Base-by-base conservation (phyloP, 1,284 basidiomycete genomes). In the Caloboletus inedulis region DNA sequence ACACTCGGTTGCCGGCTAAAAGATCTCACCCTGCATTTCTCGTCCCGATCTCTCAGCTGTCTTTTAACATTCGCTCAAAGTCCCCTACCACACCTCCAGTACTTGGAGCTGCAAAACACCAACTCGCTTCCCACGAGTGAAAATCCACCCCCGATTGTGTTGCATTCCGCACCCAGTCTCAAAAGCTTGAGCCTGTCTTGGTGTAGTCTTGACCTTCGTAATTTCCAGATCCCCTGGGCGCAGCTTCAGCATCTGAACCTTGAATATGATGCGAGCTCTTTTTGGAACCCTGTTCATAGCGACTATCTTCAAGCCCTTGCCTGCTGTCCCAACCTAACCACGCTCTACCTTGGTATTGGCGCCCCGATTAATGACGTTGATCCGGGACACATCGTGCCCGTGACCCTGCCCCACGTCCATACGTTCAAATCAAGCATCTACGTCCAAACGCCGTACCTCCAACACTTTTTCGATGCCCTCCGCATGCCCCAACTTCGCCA, bases 61-160 rank as follows among this genome's bases (percentile, higher is more conserved):
- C 59, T 71, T 6, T 50, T 65, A 41, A 70, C 69, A 0, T 69
- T 71, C 21, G 58, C 68, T 0, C 68, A 68, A 31, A 55, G 35
- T n/a, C 49, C 58, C 14, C 47, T 67, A 0, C 69, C 69, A 1
- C 45, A 48, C 33, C 58, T 68, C 35, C 37, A 61, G 5, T 64
- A 51, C 48, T 47, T 68, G 48, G 68, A 71, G n/a, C 30, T 68
- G 0, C 57, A 56, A n/a, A 69, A 57, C 42, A 56, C 56, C 47
- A 68, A 65, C n/a, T 16, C 57, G 0, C 61, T 71, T 4, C 63
- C 64, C 14, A 53, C 57, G 0, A 63, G 5, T 16, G 64, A 70
- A 31, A 58, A 57, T 13, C 64, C 65, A 12, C 57, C 66, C 19
- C 56, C 62, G 3, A 49, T 68, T 9, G 41, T 58, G 7, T 34